A percentile compares a stretch with the other conserved stretches of the same genome.
Conservation (phyloP, 2,329 filamentous ascomycete genomes). For the Calonectria crousiana region DNA sequence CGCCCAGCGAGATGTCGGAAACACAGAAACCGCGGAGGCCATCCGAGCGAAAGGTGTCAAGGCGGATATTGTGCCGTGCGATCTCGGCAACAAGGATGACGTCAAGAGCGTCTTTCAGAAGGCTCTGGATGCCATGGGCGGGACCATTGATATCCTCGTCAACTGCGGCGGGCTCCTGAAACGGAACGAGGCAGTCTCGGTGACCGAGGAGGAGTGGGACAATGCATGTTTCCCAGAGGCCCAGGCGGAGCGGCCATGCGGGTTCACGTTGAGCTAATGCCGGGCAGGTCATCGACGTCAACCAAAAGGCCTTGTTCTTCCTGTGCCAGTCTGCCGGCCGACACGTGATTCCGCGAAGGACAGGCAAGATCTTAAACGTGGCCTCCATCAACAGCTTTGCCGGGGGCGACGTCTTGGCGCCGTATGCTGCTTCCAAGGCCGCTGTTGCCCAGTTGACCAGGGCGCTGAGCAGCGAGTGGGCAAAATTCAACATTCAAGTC, state of each 20-base stretch:
- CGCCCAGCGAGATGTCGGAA: constrained; percentile 17
- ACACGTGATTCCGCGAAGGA: constrained; percentile 20
- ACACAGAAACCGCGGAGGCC: constrained; percentile 8
- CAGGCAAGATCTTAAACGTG: constrained; percentile 27
- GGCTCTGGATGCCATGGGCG: constrained; percentile 19
- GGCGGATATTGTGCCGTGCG: constrained; percentile 9
- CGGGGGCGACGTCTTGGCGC: constrained; percentile 2
- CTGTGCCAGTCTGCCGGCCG: constrained; percentile 22
- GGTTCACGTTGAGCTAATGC: not conserved
- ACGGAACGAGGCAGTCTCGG: not conserved
- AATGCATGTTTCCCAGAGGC: not conserved
- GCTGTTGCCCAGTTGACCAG: constrained; percentile 28
- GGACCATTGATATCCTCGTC: constrained; percentile 24
- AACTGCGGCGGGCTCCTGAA: constrained; percentile 27
- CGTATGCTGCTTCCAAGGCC: constrained; percentile 22
- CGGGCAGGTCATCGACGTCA: constrained; percentile 21
- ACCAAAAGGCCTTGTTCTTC: constrained; percentile 22
- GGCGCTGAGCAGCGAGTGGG: constrained; percentile 27
- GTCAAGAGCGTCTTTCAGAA: constrained; percentile 22
- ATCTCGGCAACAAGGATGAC: constrained; percentile 18
- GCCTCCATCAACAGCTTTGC: constrained; percentile 24
- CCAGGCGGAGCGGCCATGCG: too few relatives aligned
- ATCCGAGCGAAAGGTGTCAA: constrained; percentile 18
- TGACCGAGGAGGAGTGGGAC: constrained; percentile 23
- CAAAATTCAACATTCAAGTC: constrained; percentile 27